Evolutionary conservation across 1,284 basidiomycete genomes (phyloP), one percentile per base, ranked within the genome.

Genomic region (Leccinum solheimii): DNA sequence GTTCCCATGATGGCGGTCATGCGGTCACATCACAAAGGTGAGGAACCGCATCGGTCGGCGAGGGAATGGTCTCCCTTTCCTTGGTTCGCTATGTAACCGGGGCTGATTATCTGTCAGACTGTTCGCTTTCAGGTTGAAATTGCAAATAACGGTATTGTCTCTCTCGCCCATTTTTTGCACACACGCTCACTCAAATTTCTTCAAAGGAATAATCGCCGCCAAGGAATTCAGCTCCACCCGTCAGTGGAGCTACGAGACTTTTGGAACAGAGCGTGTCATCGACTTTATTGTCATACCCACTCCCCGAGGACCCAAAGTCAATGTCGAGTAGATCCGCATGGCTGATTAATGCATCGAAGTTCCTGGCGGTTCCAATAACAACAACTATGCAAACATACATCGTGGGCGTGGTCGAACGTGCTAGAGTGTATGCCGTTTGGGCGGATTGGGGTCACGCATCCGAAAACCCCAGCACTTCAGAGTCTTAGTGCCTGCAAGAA

Each of bases 251-350:
- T 99, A 99, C 81, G 97, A 99, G 80, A 97, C 96, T 0, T 98
- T 99, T 78, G 97, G 97, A 63, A 88, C 90, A 60, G 97, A 99
- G 76, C 91, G 94, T 67, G 93, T 92, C 61, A 87, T 99, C 79
- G 95, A 99, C 77, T 99, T 99, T 82, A 97, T 94, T 53, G 97
- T 98, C 66, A 99, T 99, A 97, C 95, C 97, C 55, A 99, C 97
- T 3, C 97, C 97, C 34, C 30, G 97, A 99, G 76, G 97, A 99
- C 81, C 98, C 66, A 94, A 94, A 75, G 95, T 98, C 78, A 99
- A 99, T 74, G 97, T 97, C 48, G 97, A 99, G 76, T 99, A 99
- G 80, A 99, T 99, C 77, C 92, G 97, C 68, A 99, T 99, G 97
- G 97, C 97, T 38, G 97, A 99, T 78, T 90, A 96, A 73, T 99